Base-by-base conservation (phyloP, 139 green algal genomes). In the Micractinium sp. region DNA sequence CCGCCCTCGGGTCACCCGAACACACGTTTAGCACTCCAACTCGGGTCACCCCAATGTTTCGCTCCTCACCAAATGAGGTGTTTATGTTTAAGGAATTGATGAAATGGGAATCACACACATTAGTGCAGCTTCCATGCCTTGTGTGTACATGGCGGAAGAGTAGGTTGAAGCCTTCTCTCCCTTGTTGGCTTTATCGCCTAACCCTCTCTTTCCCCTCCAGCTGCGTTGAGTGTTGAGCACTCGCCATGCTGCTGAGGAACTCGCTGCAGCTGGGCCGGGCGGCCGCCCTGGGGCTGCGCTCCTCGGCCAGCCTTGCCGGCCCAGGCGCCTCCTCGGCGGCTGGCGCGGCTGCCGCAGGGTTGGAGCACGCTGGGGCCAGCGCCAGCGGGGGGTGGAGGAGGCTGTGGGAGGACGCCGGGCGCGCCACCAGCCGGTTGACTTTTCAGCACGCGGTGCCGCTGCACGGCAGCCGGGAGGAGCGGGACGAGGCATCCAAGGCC, bases 221-320 rank as follows among this genome's bases (percentile, higher is more conserved):
- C 35, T 79, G 9, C n/a, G 22, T 9, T 47, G n/a, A 39, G 38
- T 33, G n/a, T 60, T 83, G 78, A 66, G 35, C 39, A 36, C 47
- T 5, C 47, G 27, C 25, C n/a, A 83, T 56, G 39, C 39, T 83
- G 27, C 31, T 80, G 29, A 31, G 35, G 35, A 82, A 33, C 35
- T 60, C 71, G 80, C 47, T 85, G 80, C 80, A 73, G n/a, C 60
- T 86, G 33, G 56, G 33, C 81, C 53, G 81, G 81, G 56, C 81
- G 22, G 81, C 60, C 0, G 33, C 60, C 81, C n/a, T 63, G 36
- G 60, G 60, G 60, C 60, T 56, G 35, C 81, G 81, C 81, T 56
- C 27, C 19, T 86, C 81, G 33, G 60, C 81, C 60, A 35, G 60
- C 19, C 80, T 85, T 29, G 80, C 80, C 53, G n/a, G 27, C 53